phyloP scores from a whole-genome alignment of 495 filamentous ascomycete species.

The Darksidea phi region DNA sequence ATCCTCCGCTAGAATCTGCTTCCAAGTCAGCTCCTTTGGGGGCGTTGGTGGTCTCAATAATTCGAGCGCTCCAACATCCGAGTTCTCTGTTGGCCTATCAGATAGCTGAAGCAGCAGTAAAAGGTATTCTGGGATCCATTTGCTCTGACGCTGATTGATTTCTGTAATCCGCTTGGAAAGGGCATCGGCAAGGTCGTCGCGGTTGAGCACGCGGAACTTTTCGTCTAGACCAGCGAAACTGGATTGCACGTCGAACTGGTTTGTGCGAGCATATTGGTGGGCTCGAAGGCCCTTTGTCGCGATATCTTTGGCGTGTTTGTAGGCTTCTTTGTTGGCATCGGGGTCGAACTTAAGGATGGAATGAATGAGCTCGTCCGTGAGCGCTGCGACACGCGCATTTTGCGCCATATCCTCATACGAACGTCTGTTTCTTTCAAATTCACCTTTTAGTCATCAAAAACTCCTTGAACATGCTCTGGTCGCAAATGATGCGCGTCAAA shows the following conservation, averaged over 20 bases:
- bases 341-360: constrained; percentile 41
- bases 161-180: constrained; percentile 62
- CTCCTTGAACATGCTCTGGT: too few relatives aligned
- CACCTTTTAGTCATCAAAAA: neutral
- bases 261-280: constrained; percentile 67
- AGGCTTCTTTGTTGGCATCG: constrained; percentile 35
- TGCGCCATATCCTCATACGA: constrained; percentile 57
- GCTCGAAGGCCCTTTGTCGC: constrained; percentile 57
- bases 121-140: constrained; percentile 75
- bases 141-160: constrained; percentile 52
- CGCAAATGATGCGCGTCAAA: neutral
- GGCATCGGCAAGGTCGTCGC: constrained; percentile 78
- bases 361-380: constrained; percentile 57
- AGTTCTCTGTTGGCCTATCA: constrained; percentile 70
- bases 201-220: constrained; percentile 76
- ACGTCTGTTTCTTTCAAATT: neutral
- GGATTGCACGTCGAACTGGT: constrained; percentile 80
- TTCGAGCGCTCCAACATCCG: constrained; percentile 62
- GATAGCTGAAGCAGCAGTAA: constrained; percentile 79
- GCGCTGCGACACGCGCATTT: constrained; percentile 45
- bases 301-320: constrained; percentile 51
- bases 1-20: constrained; percentile 70
- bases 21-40: constrained; percentile 63
- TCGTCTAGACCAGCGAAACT: constrained; percentile 80
- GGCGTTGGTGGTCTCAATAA: constrained; percentile 48